These are phyloP conservation scores for Rhodotorula sp. DNA, from an alignment of 1,284 basidiomycete species.

Conservation along the genomic window DNA sequence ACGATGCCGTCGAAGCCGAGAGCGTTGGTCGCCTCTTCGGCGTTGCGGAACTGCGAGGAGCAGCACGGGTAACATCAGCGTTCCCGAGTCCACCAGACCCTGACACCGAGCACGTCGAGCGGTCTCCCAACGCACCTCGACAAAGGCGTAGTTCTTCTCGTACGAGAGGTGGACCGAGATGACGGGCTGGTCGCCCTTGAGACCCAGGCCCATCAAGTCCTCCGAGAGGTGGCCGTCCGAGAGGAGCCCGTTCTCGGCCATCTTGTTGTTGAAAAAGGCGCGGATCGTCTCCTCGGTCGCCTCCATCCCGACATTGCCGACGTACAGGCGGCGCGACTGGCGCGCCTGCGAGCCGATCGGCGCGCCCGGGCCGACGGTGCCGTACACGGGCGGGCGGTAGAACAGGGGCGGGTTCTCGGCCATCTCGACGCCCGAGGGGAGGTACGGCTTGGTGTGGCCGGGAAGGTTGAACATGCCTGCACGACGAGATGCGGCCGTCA, in stretches of 20 bases:
- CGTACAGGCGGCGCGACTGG: slow-evolving; percentile 90
- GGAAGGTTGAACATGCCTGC: slow-evolving; percentile 87
- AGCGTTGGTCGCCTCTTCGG: slow-evolving; percentile 92
- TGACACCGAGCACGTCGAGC: neutral
- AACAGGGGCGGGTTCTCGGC: slow-evolving; percentile 44
- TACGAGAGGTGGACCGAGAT: slow-evolving; percentile 91
- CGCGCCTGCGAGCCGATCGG: slow-evolving; percentile 59
- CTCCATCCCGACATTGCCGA: slow-evolving; percentile 89
- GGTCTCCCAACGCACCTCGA: slow-evolving; percentile 65
- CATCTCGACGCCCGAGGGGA: slow-evolving; percentile 66
- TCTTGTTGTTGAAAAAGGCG: slow-evolving; percentile 92
- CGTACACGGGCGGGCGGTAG: slow-evolving; percentile 36
- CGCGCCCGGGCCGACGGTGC: slow-evolving; percentile 38
- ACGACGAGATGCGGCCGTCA: neutral
- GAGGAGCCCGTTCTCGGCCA: slow-evolving; percentile 65
- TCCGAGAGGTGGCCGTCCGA: slow-evolving; percentile 58
- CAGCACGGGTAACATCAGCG: neutral
- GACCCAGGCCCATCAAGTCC: slow-evolving; percentile 37
- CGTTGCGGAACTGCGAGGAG: slow-evolving; percentile 78
- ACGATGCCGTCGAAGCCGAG: slow-evolving; percentile 97
- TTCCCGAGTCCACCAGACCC: too few species aligned
- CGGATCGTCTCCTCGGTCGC: slow-evolving; percentile 86
- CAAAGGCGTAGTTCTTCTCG: slow-evolving; percentile 96
- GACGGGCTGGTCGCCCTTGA: slow-evolving; percentile 60
- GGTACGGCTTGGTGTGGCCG: slow-evolving; percentile 83